Evolutionary conservation across 495 filamentous ascomycete species (phyloP), one percentile per base, ranked within the genome.

Genomic region (Aspergillus heteromorphus): DNA sequence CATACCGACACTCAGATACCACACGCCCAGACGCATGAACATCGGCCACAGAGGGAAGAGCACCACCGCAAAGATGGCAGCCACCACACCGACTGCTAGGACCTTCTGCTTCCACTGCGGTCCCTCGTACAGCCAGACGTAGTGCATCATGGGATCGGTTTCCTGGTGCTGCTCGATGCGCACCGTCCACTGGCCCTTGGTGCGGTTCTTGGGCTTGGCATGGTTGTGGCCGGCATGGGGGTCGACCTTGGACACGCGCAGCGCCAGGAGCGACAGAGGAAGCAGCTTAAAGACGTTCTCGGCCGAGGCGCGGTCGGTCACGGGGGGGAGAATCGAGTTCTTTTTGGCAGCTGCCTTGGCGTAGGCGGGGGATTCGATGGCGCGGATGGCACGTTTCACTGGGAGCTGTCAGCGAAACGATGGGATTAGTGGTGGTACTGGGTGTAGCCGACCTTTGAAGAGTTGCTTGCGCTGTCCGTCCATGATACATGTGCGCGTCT

Each of bases 381-480:
- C 92, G 59, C 95, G 87, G 53, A 99, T 85, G 29, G 95, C 95
- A 63, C 95, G 89, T 78, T 99, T 99, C 69, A 99, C 95, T 96
- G 57, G 51, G 31, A 18, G n/a, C 16, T 41, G n/a, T 51, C n/a
- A 54, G 49, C 20, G 5, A 27, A 19, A 2, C 17, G 2, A 10
- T 16, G 27, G n/a, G 2, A 40, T 11, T n/a, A 1, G 1, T 3
- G 2, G 6, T 16, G n/a, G 4, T 16, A 36, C 40, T 7, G 23
- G 23, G 45, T 16, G 19, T 11, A 38, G 42, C 58, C 29, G 62
- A 96, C 92, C 88, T 80, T 87, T 89, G 73, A 99, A 97, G 85
- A 99, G 91, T 58, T 99, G 92, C 74, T 96, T 97, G 54, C 95
- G 80, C 76, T 97, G 92, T 57, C 93, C 95, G 62, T 97, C 91